Percentiles rank a stretch among this genome's conserved stretches.
Conservation (phyloP, 441 rosid species). For the Pelargonium australe region DNA sequence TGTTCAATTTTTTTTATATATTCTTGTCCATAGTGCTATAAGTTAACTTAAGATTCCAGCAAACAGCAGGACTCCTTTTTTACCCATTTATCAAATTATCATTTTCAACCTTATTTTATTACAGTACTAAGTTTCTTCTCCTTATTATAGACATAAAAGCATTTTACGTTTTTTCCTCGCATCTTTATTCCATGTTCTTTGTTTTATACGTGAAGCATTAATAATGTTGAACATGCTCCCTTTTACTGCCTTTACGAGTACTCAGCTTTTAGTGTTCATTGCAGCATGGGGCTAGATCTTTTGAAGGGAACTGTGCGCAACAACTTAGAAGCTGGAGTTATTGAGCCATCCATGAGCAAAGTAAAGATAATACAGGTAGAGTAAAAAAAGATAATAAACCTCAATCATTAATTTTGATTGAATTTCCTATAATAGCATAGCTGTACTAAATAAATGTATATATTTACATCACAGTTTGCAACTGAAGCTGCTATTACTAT, state of each 20-base stretch:
- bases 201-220: too few species aligned
- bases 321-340: conserved; percentile 95
- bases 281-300: conserved; percentile 96
- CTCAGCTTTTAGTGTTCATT: conserved; percentile 13
- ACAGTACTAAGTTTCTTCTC: too few species aligned
- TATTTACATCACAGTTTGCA: conserved; percentile 58
- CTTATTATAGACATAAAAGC: too few species aligned
- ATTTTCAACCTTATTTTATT: too few species aligned
- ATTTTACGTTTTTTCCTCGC: too few species aligned
- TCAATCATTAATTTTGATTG: not conserved
- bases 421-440: not conserved
- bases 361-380: conserved; percentile 96
- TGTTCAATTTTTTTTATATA: too few species aligned
- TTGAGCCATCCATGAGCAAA: conserved; percentile 99
- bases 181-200: too few species aligned
- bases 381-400: not conserved
- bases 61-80: too few species aligned
- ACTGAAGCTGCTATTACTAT: conserved; percentile 99
- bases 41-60: too few species aligned
- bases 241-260: not conserved
- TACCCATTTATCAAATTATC: too few species aligned
- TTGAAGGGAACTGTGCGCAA: conserved; percentile 71
- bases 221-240: not conserved
- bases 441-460: not conserved
- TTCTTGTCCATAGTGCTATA: too few species aligned